A percentile compares a stretch with the other conserved stretches of the same genome.
These are phyloP conservation scores for Aspergillus felis DNA, from an alignment of 2,329 filamentous ascomycete genomes.

Conservation along the genomic window DNA sequence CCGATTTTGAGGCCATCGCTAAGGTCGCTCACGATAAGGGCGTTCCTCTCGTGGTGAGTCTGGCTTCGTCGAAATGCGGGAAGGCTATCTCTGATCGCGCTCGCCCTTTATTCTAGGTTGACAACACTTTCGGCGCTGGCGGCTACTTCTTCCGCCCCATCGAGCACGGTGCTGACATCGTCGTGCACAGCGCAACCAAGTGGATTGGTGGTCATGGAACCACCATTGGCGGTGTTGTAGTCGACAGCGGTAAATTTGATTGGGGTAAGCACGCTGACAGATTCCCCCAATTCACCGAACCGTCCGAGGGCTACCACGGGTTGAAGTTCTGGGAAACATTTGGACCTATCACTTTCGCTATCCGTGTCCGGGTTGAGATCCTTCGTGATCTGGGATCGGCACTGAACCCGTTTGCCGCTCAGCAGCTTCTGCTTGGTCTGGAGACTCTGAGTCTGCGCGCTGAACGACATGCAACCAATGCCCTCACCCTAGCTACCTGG, in stretches of 20 bases:
- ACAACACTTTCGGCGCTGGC: conserved; percentile 94
- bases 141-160: conserved; percentile 86
- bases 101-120: conserved; percentile 53
- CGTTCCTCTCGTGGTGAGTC: conserved; percentile 58
- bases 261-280: conserved; percentile 80
- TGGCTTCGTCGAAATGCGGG: background rate
- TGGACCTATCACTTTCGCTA: conserved; percentile 76
- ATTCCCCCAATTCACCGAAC: conserved; percentile 92
- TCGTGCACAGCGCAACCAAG: conserved; percentile 92
- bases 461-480: conserved; percentile 83
- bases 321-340: conserved; percentile 94
- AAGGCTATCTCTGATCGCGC: background rate
- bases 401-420: conserved; percentile 86
- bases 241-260: conserved; percentile 89
- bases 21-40: conserved; percentile 71
- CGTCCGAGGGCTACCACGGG: conserved; percentile 80
- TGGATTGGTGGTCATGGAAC: conserved; percentile 97
- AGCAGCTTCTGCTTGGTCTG: conserved; percentile 82
- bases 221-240: conserved; percentile 78
- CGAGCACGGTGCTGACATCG: conserved; percentile 86
- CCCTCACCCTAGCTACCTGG: conserved; percentile 74
- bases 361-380: conserved; percentile 83
- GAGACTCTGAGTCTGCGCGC: conserved; percentile 86
- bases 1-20: conserved; percentile 82
- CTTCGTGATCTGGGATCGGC: conserved; percentile 79